phyloP scores from a whole-genome alignment of 2,329 filamentous ascomycete species.

The Penicillium janthinellum region DNA sequence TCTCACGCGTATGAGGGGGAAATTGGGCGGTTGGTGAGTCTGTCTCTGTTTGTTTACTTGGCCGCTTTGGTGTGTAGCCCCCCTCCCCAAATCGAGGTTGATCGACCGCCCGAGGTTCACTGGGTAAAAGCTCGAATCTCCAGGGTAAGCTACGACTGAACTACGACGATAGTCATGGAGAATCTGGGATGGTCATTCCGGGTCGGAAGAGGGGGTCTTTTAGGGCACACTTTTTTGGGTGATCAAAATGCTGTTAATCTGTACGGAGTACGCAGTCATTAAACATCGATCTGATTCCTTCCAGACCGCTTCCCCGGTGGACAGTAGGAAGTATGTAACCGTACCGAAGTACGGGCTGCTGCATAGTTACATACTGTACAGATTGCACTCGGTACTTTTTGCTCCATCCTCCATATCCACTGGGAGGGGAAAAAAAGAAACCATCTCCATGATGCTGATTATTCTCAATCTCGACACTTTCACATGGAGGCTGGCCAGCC shows the following conservation, averaged over 20 bases:
- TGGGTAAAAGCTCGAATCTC: neutral
- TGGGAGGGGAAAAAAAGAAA: neutral
- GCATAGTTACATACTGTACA: neutral
- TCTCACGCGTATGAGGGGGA: conserved; percentile 4
- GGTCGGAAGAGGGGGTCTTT: neutral
- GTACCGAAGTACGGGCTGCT: neutral
- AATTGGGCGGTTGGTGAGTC: neutral
- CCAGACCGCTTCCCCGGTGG: neutral
- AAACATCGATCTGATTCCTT: neutral
- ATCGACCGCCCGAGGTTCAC: neutral
- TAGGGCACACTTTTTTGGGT: neutral
- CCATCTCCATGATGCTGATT: neutral
- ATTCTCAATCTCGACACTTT: conserved; percentile 1
- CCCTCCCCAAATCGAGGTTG: neutral
- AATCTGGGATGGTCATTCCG: neutral
- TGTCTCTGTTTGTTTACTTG: conserved; percentile 26
- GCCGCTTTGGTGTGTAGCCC: neutral
- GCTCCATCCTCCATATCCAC: too few species aligned
- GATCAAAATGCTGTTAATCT: neutral
- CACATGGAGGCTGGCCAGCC: conserved; percentile 22
- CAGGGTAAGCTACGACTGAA: neutral
- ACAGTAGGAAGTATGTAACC: too few species aligned
- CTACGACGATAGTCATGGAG: too few species aligned
- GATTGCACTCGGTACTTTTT: neutral
- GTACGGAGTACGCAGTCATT: neutral